A percentile compares a stretch with the other conserved stretches of the same genome.
Evolutionary conservation across 257 asterid species (phyloP).

Genomic region (Solanum neorickii): DNA sequence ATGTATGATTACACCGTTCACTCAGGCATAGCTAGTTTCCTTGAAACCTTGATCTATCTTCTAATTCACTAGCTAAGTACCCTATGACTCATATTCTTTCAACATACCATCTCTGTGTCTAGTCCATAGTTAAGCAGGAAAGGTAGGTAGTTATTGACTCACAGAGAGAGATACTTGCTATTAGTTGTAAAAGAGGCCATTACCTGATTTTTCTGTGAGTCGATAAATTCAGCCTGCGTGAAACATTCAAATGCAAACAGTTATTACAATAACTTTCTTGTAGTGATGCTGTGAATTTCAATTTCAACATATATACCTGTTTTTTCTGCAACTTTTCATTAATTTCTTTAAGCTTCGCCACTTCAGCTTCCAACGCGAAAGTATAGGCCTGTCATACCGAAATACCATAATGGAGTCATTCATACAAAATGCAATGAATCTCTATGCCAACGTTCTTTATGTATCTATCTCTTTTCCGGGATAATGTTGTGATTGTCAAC

Average conservation of each 20-base stretch:
- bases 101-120: neutral
- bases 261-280: neutral
- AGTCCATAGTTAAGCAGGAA: neutral
- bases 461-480: neutral
- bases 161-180: neutral
- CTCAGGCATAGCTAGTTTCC: neutral
- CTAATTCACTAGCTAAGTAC: neutral
- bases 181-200: neutral
- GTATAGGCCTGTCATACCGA: conserved; percentile 59
- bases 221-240: conserved; percentile 55
- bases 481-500: neutral
- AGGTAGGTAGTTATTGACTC: neutral
- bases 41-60: neutral
- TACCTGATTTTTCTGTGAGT: conserved; percentile 80
- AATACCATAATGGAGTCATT: neutral
- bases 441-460: neutral
- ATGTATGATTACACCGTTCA: neutral
- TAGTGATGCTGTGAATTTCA: neutral
- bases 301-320: conserved; percentile 36
- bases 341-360: conserved; percentile 60
- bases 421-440: neutral
- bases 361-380: conserved; percentile 87
- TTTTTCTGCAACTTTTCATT: conserved; percentile 60
- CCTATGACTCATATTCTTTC: neutral
- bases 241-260: neutral